Evolutionary conservation across 2,329 filamentous ascomycete species (phyloP), one percentile per base, ranked within the genome.

Genomic region (Alternaria sp.): DNA sequence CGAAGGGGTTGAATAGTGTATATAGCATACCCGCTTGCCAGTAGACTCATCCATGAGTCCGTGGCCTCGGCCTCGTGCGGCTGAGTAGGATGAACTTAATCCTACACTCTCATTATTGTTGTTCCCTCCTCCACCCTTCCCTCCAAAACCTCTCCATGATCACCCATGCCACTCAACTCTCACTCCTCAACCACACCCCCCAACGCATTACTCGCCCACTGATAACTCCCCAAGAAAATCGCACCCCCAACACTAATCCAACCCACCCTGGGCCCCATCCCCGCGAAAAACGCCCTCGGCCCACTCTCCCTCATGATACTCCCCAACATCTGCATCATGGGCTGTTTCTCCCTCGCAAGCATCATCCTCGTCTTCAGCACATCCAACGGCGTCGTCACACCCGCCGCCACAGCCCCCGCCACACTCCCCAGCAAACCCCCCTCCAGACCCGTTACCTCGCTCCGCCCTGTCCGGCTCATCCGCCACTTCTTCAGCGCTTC

Each of bases 341-440:
- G 87, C 78, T 87, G 87, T 71, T 84, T 88, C 83, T 90, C 88
- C 74, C 88, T 87, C 14, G 92, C 91, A 71, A 99, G 84, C 96
- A 99, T 99, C 81, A 98, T 90, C 68, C 96, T 86, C 68, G 96
- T 99, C 88, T 99, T 99, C 70, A 99, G 85, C 66, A 99, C 96
- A 81, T 99, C 96, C 66, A 99, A 82, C 43, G 96, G 96, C 56
- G 96, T 99, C 23, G 96, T 99, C 63, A 95, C 78, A 0, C 88
- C 95, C 0, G 96, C 96, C 1, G 96, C 94, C 43, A 97, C 85
- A 1, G 90, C 94, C 1, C 96, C 96, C 0, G 93, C 89, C 37
- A 94, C 76, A 72, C 91, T 94, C 0, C 96, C 96, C 79, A 96
- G 95, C 45, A 96, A 72, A 0, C 91, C 96, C 70, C 92, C 96